phyloP scores from a whole-genome alignment of 208 protist genomes.

The Naegleria fowleri region DNA sequence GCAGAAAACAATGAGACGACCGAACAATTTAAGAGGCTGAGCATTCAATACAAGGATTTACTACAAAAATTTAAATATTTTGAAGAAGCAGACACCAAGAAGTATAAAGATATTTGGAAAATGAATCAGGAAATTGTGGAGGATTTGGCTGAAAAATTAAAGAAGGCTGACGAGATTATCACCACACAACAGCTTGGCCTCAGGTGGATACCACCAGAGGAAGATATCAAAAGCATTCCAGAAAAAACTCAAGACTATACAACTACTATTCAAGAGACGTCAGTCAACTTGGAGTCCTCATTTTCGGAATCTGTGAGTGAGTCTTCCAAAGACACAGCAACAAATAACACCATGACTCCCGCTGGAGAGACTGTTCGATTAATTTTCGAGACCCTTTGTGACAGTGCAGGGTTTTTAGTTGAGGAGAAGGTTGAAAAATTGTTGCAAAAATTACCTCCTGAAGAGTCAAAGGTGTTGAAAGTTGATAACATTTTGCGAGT shows the following conservation, averaged over 20 bases:
- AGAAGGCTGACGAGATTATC: conserved; percentile 86
- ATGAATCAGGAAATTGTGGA: conserved; percentile 87
- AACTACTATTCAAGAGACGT: background rate
- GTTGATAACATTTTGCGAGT: conserved; percentile 83
- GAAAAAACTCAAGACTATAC: background rate
- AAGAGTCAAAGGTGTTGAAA: conserved; percentile 67
- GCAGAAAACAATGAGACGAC: conserved; percentile 84
- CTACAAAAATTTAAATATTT: conserved; percentile 86
- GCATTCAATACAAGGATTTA: conserved; percentile 88
- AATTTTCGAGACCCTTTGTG: conserved; percentile 60
- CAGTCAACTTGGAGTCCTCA: background rate
- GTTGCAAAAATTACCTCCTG: conserved; percentile 57
- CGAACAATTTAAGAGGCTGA: conserved; percentile 79
- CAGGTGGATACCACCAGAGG: background rate
- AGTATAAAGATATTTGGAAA: conserved; percentile 82
- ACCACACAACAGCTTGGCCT: conserved; percentile 82
- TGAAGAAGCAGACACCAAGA: conserved; percentile 79
- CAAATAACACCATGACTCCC: background rate
- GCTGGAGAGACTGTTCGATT: background rate
- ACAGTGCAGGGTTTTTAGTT: conserved; percentile 73
- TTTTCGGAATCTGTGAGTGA: background rate
- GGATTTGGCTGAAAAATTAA: conserved; percentile 67
- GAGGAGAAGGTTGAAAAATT: conserved; percentile 65
- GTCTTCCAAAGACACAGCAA: background rate
- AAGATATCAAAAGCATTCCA: background rate